These are phyloP conservation scores for Pelargonium myrrhifolium DNA, from an alignment of 441 rosid species.

Conservation along the genomic window DNA sequence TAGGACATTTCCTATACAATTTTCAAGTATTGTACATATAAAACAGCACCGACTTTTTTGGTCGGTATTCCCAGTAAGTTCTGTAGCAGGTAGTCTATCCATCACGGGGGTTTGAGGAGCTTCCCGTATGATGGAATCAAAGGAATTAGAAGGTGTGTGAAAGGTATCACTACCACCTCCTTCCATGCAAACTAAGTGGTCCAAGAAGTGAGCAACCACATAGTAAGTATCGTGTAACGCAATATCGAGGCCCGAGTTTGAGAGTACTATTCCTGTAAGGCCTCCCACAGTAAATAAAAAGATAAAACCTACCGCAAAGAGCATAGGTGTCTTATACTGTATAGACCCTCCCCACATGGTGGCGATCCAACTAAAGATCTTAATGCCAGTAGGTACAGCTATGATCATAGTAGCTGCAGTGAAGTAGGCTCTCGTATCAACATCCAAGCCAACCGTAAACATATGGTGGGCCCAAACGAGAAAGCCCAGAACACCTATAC, in stretches of 20 bases:
- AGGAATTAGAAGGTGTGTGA: too few species aligned
- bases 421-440: background rate
- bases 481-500: background rate
- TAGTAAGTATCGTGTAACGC: background rate
- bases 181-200: too few species aligned
- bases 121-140: too few species aligned
- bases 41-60: too few species aligned
- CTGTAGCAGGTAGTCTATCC: too few species aligned
- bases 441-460: background rate
- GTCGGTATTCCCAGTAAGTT: too few species aligned
- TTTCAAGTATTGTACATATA: too few species aligned
- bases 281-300: background rate
- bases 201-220: background rate
- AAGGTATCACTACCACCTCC: too few species aligned
- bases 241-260: background rate
- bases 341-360: conserved; percentile 3
- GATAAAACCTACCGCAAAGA: background rate
- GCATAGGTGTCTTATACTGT: background rate
- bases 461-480: background rate
- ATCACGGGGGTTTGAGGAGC: too few species aligned
- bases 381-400: background rate
- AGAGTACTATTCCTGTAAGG: background rate
- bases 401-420: conserved; percentile 1
- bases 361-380: conserved; percentile 1
- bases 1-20: too few species aligned